Conservation (phyloP, 345 rosid genomes). For the Cardamine resedifolia region DNA sequence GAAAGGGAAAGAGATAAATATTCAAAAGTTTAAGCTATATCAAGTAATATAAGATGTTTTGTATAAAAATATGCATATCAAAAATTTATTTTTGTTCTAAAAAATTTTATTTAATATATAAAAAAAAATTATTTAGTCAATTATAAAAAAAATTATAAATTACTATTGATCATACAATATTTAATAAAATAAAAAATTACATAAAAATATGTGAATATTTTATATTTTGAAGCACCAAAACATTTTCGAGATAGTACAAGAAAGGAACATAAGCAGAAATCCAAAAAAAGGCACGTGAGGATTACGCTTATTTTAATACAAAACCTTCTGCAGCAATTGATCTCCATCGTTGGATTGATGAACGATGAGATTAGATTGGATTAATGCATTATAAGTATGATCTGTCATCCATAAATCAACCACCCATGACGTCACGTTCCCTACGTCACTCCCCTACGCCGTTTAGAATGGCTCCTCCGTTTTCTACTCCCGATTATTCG, state of each 20-base stretch:
- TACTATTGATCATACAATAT: too few species aligned
- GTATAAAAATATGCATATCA: too few species aligned
- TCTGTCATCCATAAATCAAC: slow-evolving; percentile 29
- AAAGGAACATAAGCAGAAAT: slow-evolving; percentile 15
- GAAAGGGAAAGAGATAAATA: background rate
- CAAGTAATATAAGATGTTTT: too few species aligned
- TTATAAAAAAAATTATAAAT: too few species aligned
- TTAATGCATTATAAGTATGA: slow-evolving; percentile 17
- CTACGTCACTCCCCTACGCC: slow-evolving; percentile 23
- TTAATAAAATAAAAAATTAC: too few species aligned
- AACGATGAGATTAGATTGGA: slow-evolving; percentile 11
- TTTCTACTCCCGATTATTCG: slow-evolving; percentile 15
- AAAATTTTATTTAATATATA: too few species aligned
- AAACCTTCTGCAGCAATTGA: background rate
- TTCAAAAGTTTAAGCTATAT: background rate
- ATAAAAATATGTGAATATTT: too few species aligned
- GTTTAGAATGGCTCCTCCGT: slow-evolving; percentile 25
- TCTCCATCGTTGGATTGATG: slow-evolving; percentile 24
- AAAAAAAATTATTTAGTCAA: too few species aligned
- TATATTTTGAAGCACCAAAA: too few species aligned
- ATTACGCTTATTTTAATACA: slow-evolving; percentile 4
- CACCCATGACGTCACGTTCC: background rate
- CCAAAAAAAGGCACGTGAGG: background rate
- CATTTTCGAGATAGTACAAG: too few species aligned
- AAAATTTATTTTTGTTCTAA: too few species aligned